phyloP scores from a whole-genome alignment of 108 stramenopile genomes.

The Nannochloropsis oceanica region DNA sequence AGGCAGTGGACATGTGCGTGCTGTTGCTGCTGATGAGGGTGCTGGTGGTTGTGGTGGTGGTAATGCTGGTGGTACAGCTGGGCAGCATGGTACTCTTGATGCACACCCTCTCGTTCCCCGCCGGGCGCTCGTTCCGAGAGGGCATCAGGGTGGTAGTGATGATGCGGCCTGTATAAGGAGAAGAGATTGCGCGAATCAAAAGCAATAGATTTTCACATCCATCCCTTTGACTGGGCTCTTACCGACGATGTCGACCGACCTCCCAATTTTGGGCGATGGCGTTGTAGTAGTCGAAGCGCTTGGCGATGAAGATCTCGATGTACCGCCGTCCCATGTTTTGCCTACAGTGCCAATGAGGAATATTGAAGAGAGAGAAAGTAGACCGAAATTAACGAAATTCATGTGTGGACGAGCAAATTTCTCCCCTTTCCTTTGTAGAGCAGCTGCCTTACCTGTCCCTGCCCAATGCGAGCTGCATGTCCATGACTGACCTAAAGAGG shows the following conservation, averaged over 20 bases:
- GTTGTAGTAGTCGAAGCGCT: conserved; percentile 67
- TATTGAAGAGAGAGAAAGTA: conserved; percentile 1
- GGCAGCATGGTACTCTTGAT: no score
- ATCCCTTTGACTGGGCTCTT: background rate
- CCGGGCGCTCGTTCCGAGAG: no score
- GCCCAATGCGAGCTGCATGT: conserved; percentile 69
- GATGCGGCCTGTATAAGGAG: no score
- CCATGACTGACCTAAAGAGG: conserved; percentile 78
- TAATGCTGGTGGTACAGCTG: no score
- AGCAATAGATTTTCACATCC: no score
- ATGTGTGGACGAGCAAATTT: background rate
- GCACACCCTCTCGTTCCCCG: no score
- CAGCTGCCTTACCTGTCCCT: conserved; percentile 28
- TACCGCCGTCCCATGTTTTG: conserved; percentile 62
- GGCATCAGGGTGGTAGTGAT: no score
- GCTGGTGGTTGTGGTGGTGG: no score
- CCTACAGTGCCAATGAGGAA: background rate
- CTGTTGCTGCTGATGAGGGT: no score
- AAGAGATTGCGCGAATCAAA: no score
- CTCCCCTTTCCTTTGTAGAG: background rate
- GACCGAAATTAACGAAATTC: background rate
- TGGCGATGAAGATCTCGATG: conserved; percentile 72
- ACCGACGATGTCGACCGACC: background rate
- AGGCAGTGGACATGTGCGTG: no score
- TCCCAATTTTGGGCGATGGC: conserved; percentile 46